A percentile compares a stretch with the other conserved stretches of the same genome.
Conservation (phyloP, 1,139 yeast species). For the Hemisphaericaspora xylofermentans region DNA sequence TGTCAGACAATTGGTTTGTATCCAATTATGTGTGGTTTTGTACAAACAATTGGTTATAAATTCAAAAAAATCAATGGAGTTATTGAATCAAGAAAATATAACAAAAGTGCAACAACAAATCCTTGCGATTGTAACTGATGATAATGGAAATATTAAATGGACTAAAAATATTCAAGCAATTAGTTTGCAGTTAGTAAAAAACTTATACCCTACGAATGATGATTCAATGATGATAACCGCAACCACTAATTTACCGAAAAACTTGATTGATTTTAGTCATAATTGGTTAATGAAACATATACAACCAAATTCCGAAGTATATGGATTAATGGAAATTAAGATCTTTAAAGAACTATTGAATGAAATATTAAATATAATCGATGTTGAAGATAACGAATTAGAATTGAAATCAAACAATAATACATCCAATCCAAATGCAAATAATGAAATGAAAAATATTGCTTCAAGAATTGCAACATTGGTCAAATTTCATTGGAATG, state of each 20-base stretch:
- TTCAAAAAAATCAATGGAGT: constrained; percentile 22
- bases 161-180: constrained; percentile 76
- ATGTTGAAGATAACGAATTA: constrained; percentile 12
- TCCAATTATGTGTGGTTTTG: constrained; percentile 69
- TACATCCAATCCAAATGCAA: not conserved
- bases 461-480: constrained; percentile 56
- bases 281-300: constrained; percentile 85
- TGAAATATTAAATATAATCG: constrained; percentile 27
- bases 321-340: constrained; percentile 72
- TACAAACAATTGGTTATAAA: constrained; percentile 64
- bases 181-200: constrained; percentile 67
- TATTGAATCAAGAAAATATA: constrained; percentile 30
- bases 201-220: constrained; percentile 17
- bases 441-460: constrained; percentile 45
- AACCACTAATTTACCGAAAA: constrained; percentile 30
- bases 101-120: constrained; percentile 55
- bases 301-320: constrained; percentile 79
- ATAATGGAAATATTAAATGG: constrained; percentile 87
- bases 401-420: constrained; percentile 4
- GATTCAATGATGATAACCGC: constrained; percentile 5
- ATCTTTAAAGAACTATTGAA: constrained; percentile 52
- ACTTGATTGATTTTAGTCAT: constrained; percentile 62
- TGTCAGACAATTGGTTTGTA: constrained; percentile 79
- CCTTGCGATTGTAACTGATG: constrained; percentile 78
- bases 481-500: constrained; percentile 71